Percentiles rank a stretch among this genome's conserved stretches.
These are phyloP conservation scores for Medicago ruthenica DNA, from an alignment of 306 rosid genomes.

Conservation along the genomic window DNA sequence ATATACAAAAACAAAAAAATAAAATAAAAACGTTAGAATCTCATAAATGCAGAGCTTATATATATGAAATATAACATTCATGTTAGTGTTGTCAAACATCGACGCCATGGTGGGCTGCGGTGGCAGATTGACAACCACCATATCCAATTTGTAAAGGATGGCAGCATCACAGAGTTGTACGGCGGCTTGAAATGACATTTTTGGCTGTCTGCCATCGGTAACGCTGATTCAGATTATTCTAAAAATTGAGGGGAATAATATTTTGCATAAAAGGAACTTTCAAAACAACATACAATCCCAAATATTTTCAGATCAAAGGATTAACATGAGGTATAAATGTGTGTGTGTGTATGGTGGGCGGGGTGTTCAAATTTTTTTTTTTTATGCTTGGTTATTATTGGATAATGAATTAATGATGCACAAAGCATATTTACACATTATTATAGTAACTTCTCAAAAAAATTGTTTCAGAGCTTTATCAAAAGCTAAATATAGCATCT, in stretches of 20 bases:
- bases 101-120: no score
- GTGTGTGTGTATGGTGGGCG: neutral
- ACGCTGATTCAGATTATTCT: no score
- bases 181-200: no score
- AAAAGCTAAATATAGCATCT: constrained; percentile 6
- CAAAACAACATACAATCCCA: constrained; percentile 15
- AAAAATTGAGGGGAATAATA: constrained; percentile 15
- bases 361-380: neutral
- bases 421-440: neutral
- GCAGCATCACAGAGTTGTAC: no score
- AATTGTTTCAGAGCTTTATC: neutral
- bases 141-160: no score
- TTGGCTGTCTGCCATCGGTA: no score
- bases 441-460: neutral
- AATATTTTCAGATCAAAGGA: constrained; percentile 35
- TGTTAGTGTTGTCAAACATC: no score
- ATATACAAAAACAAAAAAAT: constrained; percentile 29
- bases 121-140: no score
- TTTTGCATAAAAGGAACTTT: constrained; percentile 9
- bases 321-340: neutral
- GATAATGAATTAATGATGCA: no score
- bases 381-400: no score
- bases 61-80: no score
- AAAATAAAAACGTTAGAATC: constrained; percentile 7
- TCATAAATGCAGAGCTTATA: constrained; percentile 1